Conservation (phyloP, 23 red algal species). For the Gracilaria domingensis region DNA sequence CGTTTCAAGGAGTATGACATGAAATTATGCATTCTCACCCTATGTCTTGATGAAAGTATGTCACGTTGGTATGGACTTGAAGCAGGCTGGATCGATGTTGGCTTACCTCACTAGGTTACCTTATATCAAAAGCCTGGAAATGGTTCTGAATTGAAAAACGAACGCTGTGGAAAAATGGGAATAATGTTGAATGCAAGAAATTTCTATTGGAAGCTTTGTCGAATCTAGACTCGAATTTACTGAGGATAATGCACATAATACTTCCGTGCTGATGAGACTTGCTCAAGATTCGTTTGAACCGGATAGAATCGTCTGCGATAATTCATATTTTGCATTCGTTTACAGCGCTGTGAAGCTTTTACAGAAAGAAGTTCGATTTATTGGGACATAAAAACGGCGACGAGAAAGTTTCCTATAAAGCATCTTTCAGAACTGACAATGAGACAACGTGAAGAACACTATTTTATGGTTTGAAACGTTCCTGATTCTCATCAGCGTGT, state of each 20-base stretch:
- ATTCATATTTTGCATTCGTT: conserved; percentile 60
- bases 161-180: conserved; percentile 58
- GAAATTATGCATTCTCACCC: neutral
- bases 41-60: conserved; percentile 50
- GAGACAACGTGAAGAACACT: neutral
- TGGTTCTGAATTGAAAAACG: too few relatives aligned
- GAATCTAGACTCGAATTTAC: neutral
- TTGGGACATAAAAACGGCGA: neutral
- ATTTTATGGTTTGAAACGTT: neutral
- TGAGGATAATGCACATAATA: conserved; percentile 20
- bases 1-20: neutral
- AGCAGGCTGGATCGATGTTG: conserved; percentile 20
- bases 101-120: conserved; percentile 41
- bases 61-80: conserved; percentile 60
- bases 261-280: conserved; percentile 18
- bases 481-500: neutral
- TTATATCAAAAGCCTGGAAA: conserved; percentile 36
- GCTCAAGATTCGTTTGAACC: conserved; percentile 20
- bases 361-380: neutral
- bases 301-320: conserved; percentile 22
- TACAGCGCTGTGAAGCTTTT: neutral
- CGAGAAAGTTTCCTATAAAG: neutral
- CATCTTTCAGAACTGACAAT: neutral
- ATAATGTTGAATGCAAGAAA: conserved; percentile 41
- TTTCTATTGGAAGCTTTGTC: conserved; percentile 9